These are phyloP conservation scores for Fusarium chlamydosporum DNA, from an alignment of 2,329 filamentous ascomycete genomes.

Conservation along the genomic window DNA sequence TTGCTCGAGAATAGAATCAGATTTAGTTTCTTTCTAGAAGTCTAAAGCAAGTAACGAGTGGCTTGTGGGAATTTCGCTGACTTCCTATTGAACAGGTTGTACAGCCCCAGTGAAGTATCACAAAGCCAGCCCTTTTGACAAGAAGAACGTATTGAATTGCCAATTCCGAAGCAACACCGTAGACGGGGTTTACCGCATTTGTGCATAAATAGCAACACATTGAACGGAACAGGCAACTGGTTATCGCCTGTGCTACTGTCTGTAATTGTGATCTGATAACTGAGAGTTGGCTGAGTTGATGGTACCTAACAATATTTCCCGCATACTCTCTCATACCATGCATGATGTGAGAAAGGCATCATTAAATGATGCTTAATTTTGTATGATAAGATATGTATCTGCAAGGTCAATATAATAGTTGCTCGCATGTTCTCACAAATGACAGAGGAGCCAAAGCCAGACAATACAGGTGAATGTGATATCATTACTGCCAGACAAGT, in stretches of 20 bases:
- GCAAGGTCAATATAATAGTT: rapidly evolving
- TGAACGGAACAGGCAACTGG: not conserved
- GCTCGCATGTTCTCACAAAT: not conserved
- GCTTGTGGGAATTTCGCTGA: not conserved
- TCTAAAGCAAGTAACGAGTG: not conserved
- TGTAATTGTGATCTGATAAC: not conserved
- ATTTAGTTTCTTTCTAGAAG: constrained; percentile 12
- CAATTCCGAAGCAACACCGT: not conserved
- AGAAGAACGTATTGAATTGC: not conserved
- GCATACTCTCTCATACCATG: not conserved
- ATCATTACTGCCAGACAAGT: constrained; percentile 3
- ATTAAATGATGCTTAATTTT: not conserved
- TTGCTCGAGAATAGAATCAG: not conserved
- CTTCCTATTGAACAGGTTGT: not conserved
- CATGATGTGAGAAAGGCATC: not conserved
- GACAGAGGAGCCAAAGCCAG: not conserved
- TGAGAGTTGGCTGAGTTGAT: not conserved
- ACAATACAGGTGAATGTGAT: not conserved
- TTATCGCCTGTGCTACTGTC: not conserved
- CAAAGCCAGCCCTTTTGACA: not conserved
- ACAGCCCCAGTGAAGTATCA: not conserved
- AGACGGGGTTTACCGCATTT: not conserved
- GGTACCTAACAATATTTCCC: not conserved
- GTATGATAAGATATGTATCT: not conserved
- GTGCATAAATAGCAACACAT: not conserved